phyloP scores from a whole-genome alignment of 495 filamentous ascomycete species.

The Lichenothelia convexa region DNA sequence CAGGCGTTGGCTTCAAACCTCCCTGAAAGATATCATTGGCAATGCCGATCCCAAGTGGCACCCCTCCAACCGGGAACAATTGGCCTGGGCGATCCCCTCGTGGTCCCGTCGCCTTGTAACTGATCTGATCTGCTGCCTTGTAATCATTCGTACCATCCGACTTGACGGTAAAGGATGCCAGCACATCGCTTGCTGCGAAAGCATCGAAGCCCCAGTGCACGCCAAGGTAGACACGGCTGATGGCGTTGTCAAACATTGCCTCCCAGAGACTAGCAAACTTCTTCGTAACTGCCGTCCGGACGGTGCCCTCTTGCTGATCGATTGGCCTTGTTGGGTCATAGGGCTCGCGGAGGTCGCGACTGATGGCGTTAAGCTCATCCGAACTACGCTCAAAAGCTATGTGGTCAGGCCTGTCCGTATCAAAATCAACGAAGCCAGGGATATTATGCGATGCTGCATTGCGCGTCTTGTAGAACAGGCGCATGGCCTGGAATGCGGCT shows the following conservation, averaged over 20 bases:
- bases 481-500: constrained; percentile 18
- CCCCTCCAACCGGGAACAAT: constrained; percentile 19
- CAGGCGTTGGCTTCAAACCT: constrained; percentile 15
- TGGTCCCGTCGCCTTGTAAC: constrained; percentile 13
- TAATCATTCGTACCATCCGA: constrained; percentile 10
- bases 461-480: constrained; percentile 17
- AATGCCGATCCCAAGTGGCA: constrained; percentile 22
- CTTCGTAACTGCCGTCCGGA: constrained; percentile 13
- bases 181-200: constrained; percentile 7
- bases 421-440: constrained; percentile 13
- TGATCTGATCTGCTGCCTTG: constrained; percentile 12
- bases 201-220: constrained; percentile 25
- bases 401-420: constrained; percentile 14
- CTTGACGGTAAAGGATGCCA: neutral
- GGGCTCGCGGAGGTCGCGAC: constrained; percentile 16
- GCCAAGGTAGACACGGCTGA: constrained; percentile 19
- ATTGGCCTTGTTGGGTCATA: constrained; percentile 18
- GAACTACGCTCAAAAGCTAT: constrained; percentile 17
- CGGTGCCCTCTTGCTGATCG: constrained; percentile 17
- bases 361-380: constrained; percentile 22
- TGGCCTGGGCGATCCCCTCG: constrained; percentile 9
- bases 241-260: constrained; percentile 19
- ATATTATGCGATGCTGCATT: neutral
- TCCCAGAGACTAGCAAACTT: constrained; percentile 17
- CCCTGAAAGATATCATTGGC: constrained; percentile 21